Conservation (phyloP, 2,329 filamentous ascomycete species). For the Didymella sp. region DNA sequence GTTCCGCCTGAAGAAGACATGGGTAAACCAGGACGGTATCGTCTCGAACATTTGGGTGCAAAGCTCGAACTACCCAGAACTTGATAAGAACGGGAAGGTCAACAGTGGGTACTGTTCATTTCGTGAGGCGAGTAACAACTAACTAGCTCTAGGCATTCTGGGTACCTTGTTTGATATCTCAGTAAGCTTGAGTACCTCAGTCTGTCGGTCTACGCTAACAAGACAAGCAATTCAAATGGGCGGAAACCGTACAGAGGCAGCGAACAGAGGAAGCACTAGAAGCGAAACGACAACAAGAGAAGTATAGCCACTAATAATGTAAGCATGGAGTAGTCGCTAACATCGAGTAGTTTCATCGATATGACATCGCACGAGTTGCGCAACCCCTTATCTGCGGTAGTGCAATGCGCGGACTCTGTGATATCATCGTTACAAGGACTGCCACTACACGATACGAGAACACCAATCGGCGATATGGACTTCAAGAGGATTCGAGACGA, state of each 20-base stretch:
- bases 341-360: slow-evolving; percentile 34
- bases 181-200: neutral
- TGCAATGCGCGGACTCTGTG: slow-evolving; percentile 54
- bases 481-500: slow-evolving; percentile 22
- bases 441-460: slow-evolving; percentile 1
- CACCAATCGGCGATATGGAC: slow-evolving; percentile 16
- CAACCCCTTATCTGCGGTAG: slow-evolving; percentile 47
- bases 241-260: slow-evolving; percentile 44
- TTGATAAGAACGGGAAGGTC: slow-evolving; percentile 34
- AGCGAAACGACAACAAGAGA: slow-evolving; percentile 48
- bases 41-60: slow-evolving; percentile 37
- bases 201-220: neutral
- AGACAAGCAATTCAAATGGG: slow-evolving; percentile 44
- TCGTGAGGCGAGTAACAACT: neutral
- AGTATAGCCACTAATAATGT: slow-evolving; percentile 18
- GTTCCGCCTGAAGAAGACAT: slow-evolving; percentile 38
- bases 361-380: slow-evolving; percentile 50
- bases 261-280: slow-evolving; percentile 47
- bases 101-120: slow-evolving; percentile 20
- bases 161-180: slow-evolving; percentile 49
- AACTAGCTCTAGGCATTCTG: slow-evolving; percentile 32
- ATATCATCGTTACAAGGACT: slow-evolving; percentile 24
- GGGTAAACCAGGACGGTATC: slow-evolving; percentile 36
- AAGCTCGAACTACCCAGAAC: slow-evolving; percentile 34
- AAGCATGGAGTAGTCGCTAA: slow-evolving; percentile 12